A percentile compares a stretch with the other conserved stretches of the same genome.
Conservation (phyloP, 495 filamentous ascomycete species). For the Cryomyces minteri region DNA sequence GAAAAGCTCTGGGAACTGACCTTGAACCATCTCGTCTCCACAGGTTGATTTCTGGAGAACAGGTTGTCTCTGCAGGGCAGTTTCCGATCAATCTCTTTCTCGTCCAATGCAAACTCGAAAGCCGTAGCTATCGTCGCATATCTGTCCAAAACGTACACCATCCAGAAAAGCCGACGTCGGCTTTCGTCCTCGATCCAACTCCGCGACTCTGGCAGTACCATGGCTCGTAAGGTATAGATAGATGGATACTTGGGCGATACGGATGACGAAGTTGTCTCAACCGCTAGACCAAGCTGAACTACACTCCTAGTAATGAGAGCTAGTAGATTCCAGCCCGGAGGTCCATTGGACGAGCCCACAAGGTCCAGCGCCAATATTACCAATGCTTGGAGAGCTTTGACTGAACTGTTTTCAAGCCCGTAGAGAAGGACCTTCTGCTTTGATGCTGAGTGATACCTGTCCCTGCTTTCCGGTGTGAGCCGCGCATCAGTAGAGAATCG, state of each 20-base stretch:
- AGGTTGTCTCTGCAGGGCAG: slow-evolving; percentile 73
- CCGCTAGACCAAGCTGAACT: slow-evolving; percentile 65
- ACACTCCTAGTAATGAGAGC: slow-evolving; percentile 72
- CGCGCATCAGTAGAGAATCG: slow-evolving; percentile 60
- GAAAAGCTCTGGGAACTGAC: slow-evolving; percentile 1
- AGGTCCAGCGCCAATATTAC: slow-evolving; percentile 68
- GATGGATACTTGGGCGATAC: slow-evolving; percentile 57
- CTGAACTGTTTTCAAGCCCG: slow-evolving; percentile 71
- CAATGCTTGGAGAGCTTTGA: slow-evolving; percentile 70
- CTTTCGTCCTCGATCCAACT: slow-evolving; percentile 83
- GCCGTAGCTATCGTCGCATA: slow-evolving; percentile 79
- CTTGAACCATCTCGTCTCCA: slow-evolving; percentile 66
- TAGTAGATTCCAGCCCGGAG: slow-evolving; percentile 76
- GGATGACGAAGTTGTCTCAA: slow-evolving; percentile 58
- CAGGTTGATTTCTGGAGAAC: slow-evolving; percentile 65
- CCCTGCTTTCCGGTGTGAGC: slow-evolving; percentile 49
- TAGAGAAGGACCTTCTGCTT: slow-evolving; percentile 75
- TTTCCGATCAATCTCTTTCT: slow-evolving; percentile 73
- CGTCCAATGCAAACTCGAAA: slow-evolving; percentile 75
- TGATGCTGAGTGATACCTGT: slow-evolving; percentile 56
- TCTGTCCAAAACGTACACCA: slow-evolving; percentile 75
- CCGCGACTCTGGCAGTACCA: slow-evolving; percentile 60
- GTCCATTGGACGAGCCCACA: slow-evolving; percentile 64
- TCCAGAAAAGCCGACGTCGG: slow-evolving; percentile 71
- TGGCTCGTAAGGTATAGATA: slow-evolving; percentile 69